Evolutionary conservation across 495 filamentous ascomycete species (phyloP).

Genomic region (Astrocystis sublimbata): DNA sequence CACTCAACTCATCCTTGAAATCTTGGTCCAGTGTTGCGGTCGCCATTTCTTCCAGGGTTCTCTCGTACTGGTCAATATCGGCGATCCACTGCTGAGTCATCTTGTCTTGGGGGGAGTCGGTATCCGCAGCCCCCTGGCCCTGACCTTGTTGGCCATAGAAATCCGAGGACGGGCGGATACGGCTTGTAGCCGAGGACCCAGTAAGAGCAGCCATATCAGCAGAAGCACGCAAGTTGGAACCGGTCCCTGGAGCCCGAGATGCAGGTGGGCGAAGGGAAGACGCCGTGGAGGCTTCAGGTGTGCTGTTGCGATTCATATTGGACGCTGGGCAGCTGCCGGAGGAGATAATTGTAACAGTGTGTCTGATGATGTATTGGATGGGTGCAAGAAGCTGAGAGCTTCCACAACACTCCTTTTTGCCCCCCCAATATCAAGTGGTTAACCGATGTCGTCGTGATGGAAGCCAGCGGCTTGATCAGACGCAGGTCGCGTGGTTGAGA

Average conservation of each 20-base stretch:
- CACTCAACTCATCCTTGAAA: conserved; percentile 98
- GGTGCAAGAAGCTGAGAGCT: background rate
- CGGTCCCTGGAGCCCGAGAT: conserved; percentile 73
- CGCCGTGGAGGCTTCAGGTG: conserved; percentile 79
- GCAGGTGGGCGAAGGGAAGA: conserved; percentile 90
- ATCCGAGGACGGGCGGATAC: conserved; percentile 92
- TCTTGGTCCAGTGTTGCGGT: conserved; percentile 97
- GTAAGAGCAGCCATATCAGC: conserved; percentile 94
- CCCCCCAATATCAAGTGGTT: background rate
- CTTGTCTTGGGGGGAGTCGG: conserved; percentile 78
- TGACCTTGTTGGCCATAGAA: conserved; percentile 80
- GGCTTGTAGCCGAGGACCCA: conserved; percentile 69
- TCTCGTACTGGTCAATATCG: conserved; percentile 98
- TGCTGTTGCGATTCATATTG: conserved; percentile 93
- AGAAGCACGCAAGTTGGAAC: conserved; percentile 89
- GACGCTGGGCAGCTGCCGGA: conserved; percentile 13
- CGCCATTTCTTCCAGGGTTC: conserved; percentile 96
- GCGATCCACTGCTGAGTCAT: conserved; percentile 98
- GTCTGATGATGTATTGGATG: background rate
- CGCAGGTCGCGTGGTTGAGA: background rate
- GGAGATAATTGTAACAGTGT: background rate
- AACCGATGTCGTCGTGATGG: background rate
- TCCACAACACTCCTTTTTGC: background rate
- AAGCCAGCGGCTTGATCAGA: background rate
- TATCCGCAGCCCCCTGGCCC: conserved; percentile 60